Evolutionary conservation across 2,329 filamentous ascomycete genomes (phyloP), one percentile per base, ranked within the genome.

Genomic region (Talaromyces funiculosus): DNA sequence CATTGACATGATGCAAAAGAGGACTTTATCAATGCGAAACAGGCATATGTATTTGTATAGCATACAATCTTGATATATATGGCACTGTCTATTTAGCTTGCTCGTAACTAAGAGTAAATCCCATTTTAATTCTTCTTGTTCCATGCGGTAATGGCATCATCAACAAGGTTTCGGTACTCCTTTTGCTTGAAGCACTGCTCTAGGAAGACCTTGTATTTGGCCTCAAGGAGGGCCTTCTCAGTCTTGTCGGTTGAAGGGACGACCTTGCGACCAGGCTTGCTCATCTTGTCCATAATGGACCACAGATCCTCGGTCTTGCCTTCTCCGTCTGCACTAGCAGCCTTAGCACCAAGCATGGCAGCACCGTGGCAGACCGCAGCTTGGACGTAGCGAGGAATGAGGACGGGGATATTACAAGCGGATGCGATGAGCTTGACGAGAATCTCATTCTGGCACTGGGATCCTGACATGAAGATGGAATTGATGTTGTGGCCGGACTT

Each of bases 381-480:
- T 71, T 96, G 90, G 62, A 97, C 91, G 70, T 99, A 97, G 56
- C 89, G 84, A 0, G 94, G 94, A 60, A 97, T 96, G 38, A 97
- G 80, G 20, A 99, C 93, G 1, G 93, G 93, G 87, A 96, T 92
- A 67, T 86, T 82, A 77, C 93, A 97, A 0, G 89, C 89, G 0
- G 92, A 94, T 14, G 94, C 92, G 68, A 99, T 89, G 16, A 99
- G 85, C 61, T 86, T 84, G 88, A 99, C 96, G 59, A 99, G 82
- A 62, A 97, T 86, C 35, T 88, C 86, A 75, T 99, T 99, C 77
- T 97, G 92, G 80, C 94, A 99, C 75, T 97, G 94, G 10, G 90
- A 95, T 63, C 94, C 94, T 4, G 91, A 96, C 94, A 99, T 97
- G 84, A 97, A 99, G 76, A 99, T 96, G 64, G 89, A 93, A 54